Percentiles rank a stretch among this genome's conserved stretches.
These are phyloP conservation scores for Fusarium sp. DNA, from an alignment of 2,329 filamentous ascomycete genomes.

Conservation along the genomic window DNA sequence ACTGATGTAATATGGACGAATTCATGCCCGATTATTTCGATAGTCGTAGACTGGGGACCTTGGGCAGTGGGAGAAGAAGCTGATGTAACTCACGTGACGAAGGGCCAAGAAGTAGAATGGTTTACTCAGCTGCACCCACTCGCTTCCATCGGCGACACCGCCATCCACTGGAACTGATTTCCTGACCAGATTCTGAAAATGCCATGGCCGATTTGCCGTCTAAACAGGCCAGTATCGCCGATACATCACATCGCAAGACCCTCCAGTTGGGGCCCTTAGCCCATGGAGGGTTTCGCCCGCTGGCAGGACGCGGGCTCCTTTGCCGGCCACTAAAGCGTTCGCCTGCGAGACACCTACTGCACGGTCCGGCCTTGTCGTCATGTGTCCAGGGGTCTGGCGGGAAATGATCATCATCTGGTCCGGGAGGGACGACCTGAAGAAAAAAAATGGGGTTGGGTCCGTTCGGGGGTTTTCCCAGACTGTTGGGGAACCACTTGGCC, in stretches of 20 bases:
- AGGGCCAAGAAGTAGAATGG: constrained; percentile 7
- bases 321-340: constrained; percentile 32
- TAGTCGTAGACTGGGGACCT: not conserved
- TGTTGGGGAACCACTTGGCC: constrained; percentile 22
- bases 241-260: constrained; percentile 27
- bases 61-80: not conserved
- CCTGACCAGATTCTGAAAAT: not conserved
- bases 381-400: constrained; percentile 25
- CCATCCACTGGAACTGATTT: not conserved
- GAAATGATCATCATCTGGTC: constrained; percentile 6
- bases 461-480: constrained; percentile 6
- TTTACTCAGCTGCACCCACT: not conserved
- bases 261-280: constrained; percentile 8
- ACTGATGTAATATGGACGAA: not conserved
- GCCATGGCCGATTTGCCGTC: constrained; percentile 4
- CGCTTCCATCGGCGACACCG: constrained; percentile 7
- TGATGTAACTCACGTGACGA: constrained; percentile 8
- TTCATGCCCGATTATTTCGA: constrained; percentile 7
- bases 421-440: not conserved
- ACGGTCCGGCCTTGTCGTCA: constrained; percentile 38
- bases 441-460: not conserved
- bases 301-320: constrained; percentile 15
- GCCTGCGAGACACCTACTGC: constrained; percentile 39
- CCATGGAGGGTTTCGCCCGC: constrained; percentile 24
- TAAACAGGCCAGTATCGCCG: constrained; percentile 3